Conservation (phyloP, 768 basidiomycete species). For the Lactifluus piperatus region DNA sequence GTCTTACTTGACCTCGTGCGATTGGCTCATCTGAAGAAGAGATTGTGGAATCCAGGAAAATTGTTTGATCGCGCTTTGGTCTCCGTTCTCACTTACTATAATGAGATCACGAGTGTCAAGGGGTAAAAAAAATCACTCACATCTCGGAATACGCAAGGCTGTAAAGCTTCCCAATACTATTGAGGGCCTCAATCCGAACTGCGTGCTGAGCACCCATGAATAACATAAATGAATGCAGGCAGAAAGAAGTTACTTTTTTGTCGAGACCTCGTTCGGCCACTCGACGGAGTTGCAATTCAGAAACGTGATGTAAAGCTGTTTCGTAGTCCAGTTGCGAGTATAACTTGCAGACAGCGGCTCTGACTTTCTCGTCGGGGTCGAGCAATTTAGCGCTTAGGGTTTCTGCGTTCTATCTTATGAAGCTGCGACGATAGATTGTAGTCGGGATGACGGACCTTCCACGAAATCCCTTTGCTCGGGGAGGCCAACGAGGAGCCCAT, state of each 20-base stretch:
- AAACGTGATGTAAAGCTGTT: slow-evolving; percentile 75
- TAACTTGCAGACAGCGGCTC: slow-evolving; percentile 73
- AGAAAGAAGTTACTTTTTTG: slow-evolving; percentile 55
- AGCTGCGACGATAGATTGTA: neutral
- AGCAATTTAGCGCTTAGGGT: slow-evolving; percentile 54
- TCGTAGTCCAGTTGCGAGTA: slow-evolving; percentile 88
- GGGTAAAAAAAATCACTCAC: slow-evolving; percentile 33
- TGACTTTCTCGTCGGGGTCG: slow-evolving; percentile 89
- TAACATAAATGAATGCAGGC: neutral
- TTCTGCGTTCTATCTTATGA: slow-evolving; percentile 30
- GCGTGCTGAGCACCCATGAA: slow-evolving; percentile 30
- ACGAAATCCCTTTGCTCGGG: slow-evolving; percentile 59
- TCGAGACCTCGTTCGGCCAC: slow-evolving; percentile 72
- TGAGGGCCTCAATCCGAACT: slow-evolving; percentile 71
- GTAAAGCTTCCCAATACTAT: slow-evolving; percentile 69
- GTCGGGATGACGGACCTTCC: slow-evolving; percentile 48
- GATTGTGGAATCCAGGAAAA: slow-evolving; percentile 91
- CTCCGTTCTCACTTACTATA: slow-evolving; percentile 62
- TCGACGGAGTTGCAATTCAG: slow-evolving; percentile 46
- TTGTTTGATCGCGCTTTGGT: slow-evolving; percentile 59
- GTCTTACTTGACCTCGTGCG: slow-evolving; percentile 50
- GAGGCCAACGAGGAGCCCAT: slow-evolving; percentile 51
- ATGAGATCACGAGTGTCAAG: neutral
- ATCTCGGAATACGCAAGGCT: slow-evolving; percentile 82
- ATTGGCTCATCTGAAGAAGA: slow-evolving; percentile 49